Evolutionary conservation across 176 grass and related monocot species (phyloP), one percentile per base, ranked within the genome.

Genomic region (Panicum miliaceum): DNA sequence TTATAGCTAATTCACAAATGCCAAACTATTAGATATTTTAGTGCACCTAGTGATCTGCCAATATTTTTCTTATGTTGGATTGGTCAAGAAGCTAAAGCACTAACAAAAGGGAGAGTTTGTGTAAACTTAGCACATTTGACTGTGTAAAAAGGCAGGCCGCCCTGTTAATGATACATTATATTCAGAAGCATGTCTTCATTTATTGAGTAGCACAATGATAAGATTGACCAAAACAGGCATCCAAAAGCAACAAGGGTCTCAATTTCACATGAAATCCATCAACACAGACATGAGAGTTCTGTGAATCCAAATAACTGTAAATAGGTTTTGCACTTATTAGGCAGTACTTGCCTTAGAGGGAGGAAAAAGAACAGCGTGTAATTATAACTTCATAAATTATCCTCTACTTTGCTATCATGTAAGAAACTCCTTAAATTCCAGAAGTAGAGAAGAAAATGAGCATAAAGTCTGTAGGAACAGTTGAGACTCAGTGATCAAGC

Each of bases 241-340:
- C 20, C 18, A 0, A 5, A 23, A 65, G 47, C 32, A 66, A 79
- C 18, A 81, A 29, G 56, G 34, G 34, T 34, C 4, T 23, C 41
- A 69, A 36, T 78, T 10, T 26, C 37, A 78, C 18, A 47, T 70
- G 4, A 67, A 77, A 54, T 19, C 57, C 38, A 47, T 10, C 42
- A 73, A 42, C 18, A 69, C 4, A 84, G 36, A 57, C 19, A 48
- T 82, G 42, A 10, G 8, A 45, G 1, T 32, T 6, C 7, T 59
- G 23, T 23, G 18, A 58, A 45, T 68, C 47, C 36, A 78, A 25
- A 60, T n/a, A 78, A 85, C 23, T 48, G 64, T 20, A 70, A 78
- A 66, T 23, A 40, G 12, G 20, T 50, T 20, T 29, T 10, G 8
- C 29, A 25, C 32, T 23, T 35, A 19, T 77, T 47, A 84, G 62